Percentiles rank a stretch among this genome's conserved stretches.
phyloP scores from a whole-genome alignment of 805 yeast species.

The Blastobotrys muscicola region DNA sequence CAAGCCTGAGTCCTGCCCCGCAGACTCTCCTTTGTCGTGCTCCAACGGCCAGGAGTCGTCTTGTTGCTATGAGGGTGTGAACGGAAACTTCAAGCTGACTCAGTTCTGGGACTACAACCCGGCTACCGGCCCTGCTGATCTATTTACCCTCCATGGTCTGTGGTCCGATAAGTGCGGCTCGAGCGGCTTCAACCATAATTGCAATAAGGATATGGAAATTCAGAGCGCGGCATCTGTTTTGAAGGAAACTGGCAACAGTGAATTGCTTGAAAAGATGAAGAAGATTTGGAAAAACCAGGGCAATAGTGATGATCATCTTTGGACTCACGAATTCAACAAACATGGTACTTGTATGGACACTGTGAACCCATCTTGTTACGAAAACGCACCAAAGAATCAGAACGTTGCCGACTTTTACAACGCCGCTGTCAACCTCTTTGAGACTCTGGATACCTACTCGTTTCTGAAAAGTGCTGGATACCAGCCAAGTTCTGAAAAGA shows the following conservation, averaged over 20 bases:
- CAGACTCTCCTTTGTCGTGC: slow-evolving; percentile 28
- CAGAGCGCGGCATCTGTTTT: slow-evolving; percentile 40
- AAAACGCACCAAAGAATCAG: slow-evolving; percentile 21
- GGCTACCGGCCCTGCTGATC: slow-evolving; percentile 57
- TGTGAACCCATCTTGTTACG: slow-evolving; percentile 61
- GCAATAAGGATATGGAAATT: slow-evolving; percentile 53
- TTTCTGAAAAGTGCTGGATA: slow-evolving; percentile 64
- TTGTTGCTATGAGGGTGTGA: slow-evolving; percentile 83
- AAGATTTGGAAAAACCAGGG: slow-evolving; percentile 64
- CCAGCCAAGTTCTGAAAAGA: slow-evolving; percentile 48
- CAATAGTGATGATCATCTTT: slow-evolving; percentile 57
- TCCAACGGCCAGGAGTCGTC: slow-evolving; percentile 31
- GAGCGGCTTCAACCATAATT: slow-evolving; percentile 58
- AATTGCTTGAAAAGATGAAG: slow-evolving; percentile 48
- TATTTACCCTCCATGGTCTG: slow-evolving; percentile 74
- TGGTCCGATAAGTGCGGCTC: slow-evolving; percentile 74
- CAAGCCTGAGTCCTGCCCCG: slow-evolving; percentile 21
- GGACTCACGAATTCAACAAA: slow-evolving; percentile 91
- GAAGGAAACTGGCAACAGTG: slow-evolving; percentile 32
- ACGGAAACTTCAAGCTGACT: slow-evolving; percentile 74
- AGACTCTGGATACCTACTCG: slow-evolving; percentile 53
- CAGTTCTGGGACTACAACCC: slow-evolving; percentile 91
- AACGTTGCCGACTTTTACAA: slow-evolving; percentile 63
- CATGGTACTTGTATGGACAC: slow-evolving; percentile 91
- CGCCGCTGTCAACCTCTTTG: slow-evolving; percentile 48